Evolutionary conservation across 352 stramenopile genomes (phyloP), one percentile per base, ranked within the genome.

Genomic region (Phytophthora ramorum): DNA sequence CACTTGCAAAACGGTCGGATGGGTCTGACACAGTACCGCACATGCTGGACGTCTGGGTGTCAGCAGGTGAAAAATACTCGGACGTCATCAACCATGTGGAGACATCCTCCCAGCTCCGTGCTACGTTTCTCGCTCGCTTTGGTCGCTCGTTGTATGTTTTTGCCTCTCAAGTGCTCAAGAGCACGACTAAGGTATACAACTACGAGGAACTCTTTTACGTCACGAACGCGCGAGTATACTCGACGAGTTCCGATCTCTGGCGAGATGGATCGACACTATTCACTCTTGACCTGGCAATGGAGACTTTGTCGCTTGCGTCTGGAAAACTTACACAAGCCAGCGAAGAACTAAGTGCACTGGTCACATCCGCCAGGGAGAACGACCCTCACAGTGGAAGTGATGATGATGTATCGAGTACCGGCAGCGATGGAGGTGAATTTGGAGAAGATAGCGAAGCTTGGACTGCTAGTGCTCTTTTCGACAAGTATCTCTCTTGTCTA

Each of bases 21-120:
- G 40, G 51, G 7, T 47, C 66, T 2, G 67, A 78, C 7, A 75
- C 69, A 0, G 69, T 92, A 9, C 72, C 77, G 12, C 78, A 89
- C 47, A 85, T 92, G 65, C 66, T 91, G 16, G 82, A 92, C 28
- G 79, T 89, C 4, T 89, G 79, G 83, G 74, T 86, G 17, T 70
- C 82, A 4, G 83, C 85, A 8, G 77, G 81, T 3, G 79, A 91
- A 66, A 89, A 86, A n/a, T 91, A 92, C 35, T 73, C 83, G 1
- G 69, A 89, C 14, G 80, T 81, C 7, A 72, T 92, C 26, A 71
- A 52, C 2, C 61, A 80, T 10, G 56, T 87, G 7, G 74, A 85
- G 2, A 8, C 46, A 16, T 47, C 51, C 17, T 10, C 58, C 17
- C 10, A 80, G 8, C 63, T 75, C 19, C 66, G 79, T 52, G 69